These are phyloP conservation scores for Pyrenula massariospora DNA, from an alignment of 495 filamentous ascomycete species.

Conservation along the genomic window DNA sequence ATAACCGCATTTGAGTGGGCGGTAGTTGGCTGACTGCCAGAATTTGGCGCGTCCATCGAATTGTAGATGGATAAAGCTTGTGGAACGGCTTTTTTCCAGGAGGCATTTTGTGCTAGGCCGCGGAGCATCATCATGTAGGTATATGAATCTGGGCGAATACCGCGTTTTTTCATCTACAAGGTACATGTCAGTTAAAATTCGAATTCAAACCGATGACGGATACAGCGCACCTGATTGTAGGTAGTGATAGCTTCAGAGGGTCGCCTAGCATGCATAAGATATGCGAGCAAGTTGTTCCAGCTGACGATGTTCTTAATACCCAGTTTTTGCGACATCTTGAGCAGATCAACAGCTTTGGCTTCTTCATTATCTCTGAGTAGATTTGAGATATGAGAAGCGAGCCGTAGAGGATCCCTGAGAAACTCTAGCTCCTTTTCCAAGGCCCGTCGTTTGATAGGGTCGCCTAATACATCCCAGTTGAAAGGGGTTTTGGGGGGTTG, in stretches of 20 bases:
- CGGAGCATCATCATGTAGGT: conserved; percentile 78
- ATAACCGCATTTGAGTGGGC: conserved; percentile 82
- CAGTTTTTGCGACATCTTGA: conserved; percentile 51
- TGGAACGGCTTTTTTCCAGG: conserved; percentile 37
- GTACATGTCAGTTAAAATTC: background rate
- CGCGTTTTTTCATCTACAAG: conserved; percentile 85
- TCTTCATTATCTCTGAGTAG: conserved; percentile 40
- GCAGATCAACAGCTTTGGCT: conserved; percentile 51
- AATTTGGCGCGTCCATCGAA: conserved; percentile 48
- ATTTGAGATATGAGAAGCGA: conserved; percentile 49
- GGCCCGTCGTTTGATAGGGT: conserved; percentile 1
- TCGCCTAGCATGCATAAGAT: conserved; percentile 45
- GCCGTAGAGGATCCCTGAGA: conserved; percentile 51
- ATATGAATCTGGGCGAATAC: conserved; percentile 54
- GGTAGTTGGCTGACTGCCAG: conserved; percentile 49
- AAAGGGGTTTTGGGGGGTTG: background rate
- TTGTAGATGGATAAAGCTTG: conserved; percentile 61
- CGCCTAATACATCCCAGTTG: background rate
- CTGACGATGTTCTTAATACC: conserved; percentile 50
- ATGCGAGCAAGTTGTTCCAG: conserved; percentile 80
- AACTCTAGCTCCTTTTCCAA: conserved; percentile 46
- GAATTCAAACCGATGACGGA: background rate
- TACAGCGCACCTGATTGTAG: conserved; percentile 64
- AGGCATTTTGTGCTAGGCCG: conserved; percentile 48
- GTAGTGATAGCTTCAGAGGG: conserved; percentile 56